Base-by-base conservation (phyloP, 495 filamentous ascomycete species). In the Penicilliopsis zonata region DNA sequence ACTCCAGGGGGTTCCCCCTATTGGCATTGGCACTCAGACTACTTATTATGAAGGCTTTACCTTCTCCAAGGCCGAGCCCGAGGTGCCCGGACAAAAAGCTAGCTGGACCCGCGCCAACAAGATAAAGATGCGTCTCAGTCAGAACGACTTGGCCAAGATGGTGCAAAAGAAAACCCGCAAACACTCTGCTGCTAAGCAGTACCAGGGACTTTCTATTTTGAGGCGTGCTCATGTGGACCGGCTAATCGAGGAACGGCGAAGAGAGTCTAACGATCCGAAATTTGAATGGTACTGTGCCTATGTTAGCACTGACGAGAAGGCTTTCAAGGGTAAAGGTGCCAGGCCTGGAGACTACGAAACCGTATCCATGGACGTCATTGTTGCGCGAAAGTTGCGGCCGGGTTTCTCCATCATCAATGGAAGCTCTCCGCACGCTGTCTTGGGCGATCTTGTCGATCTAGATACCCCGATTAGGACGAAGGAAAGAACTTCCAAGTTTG, bases 251-350 rank as follows among this genome's bases (percentile, higher is more conserved):
- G 52, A 57, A 3, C 28, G 30, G 42, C 50, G 18, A 35, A 40
- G 29, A 32, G 42, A 14, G 37, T 18, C 30, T 17, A 16, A 25
- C n/a, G 38, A 53, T 13, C 42, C 46, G 7, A 34, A 30, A 0
- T 52, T 47, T 9, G 46, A 58, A 29, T 61, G 59, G 59, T 54
- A 44, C 10, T 58, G 43, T 28, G 53, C 55, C 8, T 63, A 59
- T 43, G 52, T 48, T 4, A 54, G 59, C 19, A 51, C 53, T 25
- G 37, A 50, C 3, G 37, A 38, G 9, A 39, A 35, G 23, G 33
- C 43, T 0, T 33, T 46, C 29, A 49, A 52, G 31, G 43, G 51
- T 16, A 51, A 53, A 33, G 47, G 49, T 32, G 43, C 41, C 28
- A 43, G 41, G 19, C 43, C 40, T 3, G 39, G 43, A 6, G 53